Evolutionary conservation across 805 yeast genomes (phyloP).

Genomic region (Barnettozyma botsteinii): DNA sequence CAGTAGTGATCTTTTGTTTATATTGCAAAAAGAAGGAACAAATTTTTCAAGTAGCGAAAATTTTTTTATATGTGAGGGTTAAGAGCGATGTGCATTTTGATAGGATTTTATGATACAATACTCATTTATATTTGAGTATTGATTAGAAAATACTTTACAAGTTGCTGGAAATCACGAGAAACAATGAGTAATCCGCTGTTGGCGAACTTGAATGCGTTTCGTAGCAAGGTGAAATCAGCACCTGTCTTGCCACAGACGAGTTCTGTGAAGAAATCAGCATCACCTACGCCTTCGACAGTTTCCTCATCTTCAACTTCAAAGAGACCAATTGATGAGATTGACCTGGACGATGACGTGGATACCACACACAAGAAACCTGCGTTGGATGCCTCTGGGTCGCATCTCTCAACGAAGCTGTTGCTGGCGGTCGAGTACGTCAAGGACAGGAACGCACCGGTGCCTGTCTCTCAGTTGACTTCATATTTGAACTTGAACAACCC

Average conservation of each 20-base stretch:
- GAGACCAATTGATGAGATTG: slow-evolving; percentile 9
- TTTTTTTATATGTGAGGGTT: too few relatives aligned
- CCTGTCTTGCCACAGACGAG: slow-evolving; percentile 34
- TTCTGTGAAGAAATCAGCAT: slow-evolving; percentile 8
- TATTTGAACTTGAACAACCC: slow-evolving; percentile 44
- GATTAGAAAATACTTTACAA: neutral
- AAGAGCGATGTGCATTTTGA: too few relatives aligned
- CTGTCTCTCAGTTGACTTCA: slow-evolving; percentile 56
- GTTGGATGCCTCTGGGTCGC: slow-evolving; percentile 34
- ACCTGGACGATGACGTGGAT: slow-evolving; percentile 21
- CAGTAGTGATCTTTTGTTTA: too few relatives aligned
- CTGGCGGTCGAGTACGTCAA: slow-evolving; percentile 90
- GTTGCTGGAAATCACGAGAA: too few relatives aligned
- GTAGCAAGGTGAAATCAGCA: slow-evolving; percentile 52
- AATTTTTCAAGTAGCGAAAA: too few relatives aligned
- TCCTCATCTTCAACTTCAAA: slow-evolving; percentile 17
- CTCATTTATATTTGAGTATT: neutral
- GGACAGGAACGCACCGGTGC: slow-evolving; percentile 59
- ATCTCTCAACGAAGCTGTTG: slow-evolving; percentile 79
- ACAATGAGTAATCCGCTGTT: slow-evolving; percentile 34
- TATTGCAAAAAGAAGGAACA: too few relatives aligned
- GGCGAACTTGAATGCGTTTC: slow-evolving; percentile 61
- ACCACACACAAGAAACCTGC: slow-evolving; percentile 28
- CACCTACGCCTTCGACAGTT: slow-evolving; percentile 12
- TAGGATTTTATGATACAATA: too few relatives aligned